phyloP scores from a whole-genome alignment of 1,284 basidiomycete species.

The Boletus mariae region DNA sequence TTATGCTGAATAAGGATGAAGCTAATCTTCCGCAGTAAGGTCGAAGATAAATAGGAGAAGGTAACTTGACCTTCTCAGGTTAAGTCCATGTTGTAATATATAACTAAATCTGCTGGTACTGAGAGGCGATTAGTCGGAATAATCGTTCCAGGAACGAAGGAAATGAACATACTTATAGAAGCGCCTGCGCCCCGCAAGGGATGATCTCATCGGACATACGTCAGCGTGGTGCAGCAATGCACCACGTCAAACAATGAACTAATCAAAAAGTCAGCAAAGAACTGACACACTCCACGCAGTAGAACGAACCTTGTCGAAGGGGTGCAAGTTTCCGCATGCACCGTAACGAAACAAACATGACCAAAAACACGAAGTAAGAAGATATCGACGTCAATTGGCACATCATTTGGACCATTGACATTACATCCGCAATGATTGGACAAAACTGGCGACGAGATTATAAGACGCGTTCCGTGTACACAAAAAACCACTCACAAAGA shows the following conservation, averaged over 20 bases:
- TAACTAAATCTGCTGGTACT: slow-evolving; percentile 13
- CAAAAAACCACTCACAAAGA: slow-evolving; percentile 17
- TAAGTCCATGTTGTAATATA: not conserved
- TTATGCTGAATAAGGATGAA: not conserved
- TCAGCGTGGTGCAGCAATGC: slow-evolving; percentile 8
- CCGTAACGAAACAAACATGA: slow-evolving; percentile 8
- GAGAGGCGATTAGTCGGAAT: not conserved
- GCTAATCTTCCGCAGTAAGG: not conserved
- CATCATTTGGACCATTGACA: slow-evolving; percentile 16
- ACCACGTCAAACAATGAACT: slow-evolving; percentile 6
- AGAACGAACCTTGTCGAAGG: slow-evolving; percentile 14
- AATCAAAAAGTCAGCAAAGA: slow-evolving; percentile 1
- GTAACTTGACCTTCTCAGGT: not conserved
- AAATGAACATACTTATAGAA: slow-evolving; percentile 9
- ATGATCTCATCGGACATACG: not conserved
- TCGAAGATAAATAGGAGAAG: not conserved
- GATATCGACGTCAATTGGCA: slow-evolving; percentile 17
- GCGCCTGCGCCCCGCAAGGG: not conserved
- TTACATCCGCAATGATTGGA: slow-evolving; percentile 21
- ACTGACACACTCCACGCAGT: not conserved
- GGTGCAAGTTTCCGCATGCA: slow-evolving; percentile 6
- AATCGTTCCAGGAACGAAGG: not conserved
- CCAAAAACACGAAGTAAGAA: slow-evolving; percentile 14
- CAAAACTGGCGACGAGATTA: slow-evolving; percentile 19
- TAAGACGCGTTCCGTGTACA: not conserved